phyloP scores from a whole-genome alignment of 1,284 basidiomycete species.

The Sanghuangporus sanghuang region DNA sequence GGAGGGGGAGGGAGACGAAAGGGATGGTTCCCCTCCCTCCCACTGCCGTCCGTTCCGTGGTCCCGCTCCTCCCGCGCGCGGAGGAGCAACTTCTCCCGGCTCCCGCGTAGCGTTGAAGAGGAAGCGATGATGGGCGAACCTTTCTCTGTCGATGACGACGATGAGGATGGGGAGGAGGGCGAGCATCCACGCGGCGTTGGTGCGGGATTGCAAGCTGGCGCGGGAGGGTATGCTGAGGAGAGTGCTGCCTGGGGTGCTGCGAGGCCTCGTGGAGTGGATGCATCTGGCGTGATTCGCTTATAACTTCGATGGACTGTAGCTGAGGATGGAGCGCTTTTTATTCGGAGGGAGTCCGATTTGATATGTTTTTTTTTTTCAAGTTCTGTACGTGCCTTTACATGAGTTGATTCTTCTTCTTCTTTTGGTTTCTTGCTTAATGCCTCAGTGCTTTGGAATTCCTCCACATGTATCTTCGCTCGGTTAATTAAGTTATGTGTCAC shows the following conservation, averaged over 20 bases:
- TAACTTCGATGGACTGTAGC: slow-evolving; percentile 15
- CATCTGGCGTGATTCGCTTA: slow-evolving; percentile 30
- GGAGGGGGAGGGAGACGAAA: slow-evolving; percentile 14
- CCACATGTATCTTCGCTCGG: neutral
- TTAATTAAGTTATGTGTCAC: neutral
- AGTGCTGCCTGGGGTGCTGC: slow-evolving; percentile 16
- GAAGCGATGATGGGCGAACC: slow-evolving; percentile 28
- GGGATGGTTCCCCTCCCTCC: slow-evolving; percentile 9
- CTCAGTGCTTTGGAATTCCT: neutral
- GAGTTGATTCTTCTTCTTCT: neutral
- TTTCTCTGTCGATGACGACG: slow-evolving; percentile 12
- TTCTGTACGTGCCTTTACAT: neutral
- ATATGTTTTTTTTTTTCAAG: neutral
- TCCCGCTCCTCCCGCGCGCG: slow-evolving; percentile 15
- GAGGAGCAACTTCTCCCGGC: slow-evolving; percentile 26
- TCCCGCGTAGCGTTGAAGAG: slow-evolving; percentile 29
- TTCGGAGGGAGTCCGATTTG: neutral
- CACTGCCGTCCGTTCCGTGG: slow-evolving; percentile 4
- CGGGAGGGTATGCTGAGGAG: slow-evolving; percentile 11
- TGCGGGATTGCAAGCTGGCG: neutral
- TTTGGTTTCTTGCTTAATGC: neutral
- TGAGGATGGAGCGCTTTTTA: neutral
- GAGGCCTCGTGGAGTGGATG: slow-evolving; percentile 25
- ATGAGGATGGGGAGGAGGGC: slow-evolving; percentile 12
- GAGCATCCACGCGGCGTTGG: neutral